Evolutionary conservation across 2,329 filamentous ascomycete genomes (phyloP).

Genomic region (Davidsoniella eucalypti): DNA sequence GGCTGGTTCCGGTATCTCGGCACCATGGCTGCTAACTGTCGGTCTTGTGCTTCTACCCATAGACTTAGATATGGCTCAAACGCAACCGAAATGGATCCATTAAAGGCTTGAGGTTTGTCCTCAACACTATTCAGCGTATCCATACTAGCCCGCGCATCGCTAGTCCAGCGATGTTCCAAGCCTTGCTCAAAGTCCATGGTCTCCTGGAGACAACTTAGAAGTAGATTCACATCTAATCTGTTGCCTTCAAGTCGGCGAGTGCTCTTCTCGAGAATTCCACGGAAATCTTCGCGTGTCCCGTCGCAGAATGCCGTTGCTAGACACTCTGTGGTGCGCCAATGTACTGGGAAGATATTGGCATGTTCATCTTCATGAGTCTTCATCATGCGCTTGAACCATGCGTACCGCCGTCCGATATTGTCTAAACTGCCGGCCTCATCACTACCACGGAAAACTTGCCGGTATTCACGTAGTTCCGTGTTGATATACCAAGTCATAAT

Average conservation of each 20-base stretch:
- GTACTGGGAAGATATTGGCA: constrained; percentile 64
- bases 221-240: constrained; percentile 73
- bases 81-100: constrained; percentile 83
- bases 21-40: constrained; percentile 66
- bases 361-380: constrained; percentile 94
- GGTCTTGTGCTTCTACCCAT: constrained; percentile 95
- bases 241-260: constrained; percentile 58
- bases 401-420: constrained; percentile 87
- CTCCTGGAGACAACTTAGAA: constrained; percentile 81
- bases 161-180: constrained; percentile 69
- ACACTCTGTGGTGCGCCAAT: constrained; percentile 83
- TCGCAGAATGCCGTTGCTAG: constrained; percentile 89
- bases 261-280: constrained; percentile 73
- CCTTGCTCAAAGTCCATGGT: constrained; percentile 94
- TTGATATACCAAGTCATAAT: constrained; percentile 97
- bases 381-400: constrained; percentile 91
- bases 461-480: constrained; percentile 85
- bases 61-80: constrained; percentile 95
- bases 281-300: constrained; percentile 88
- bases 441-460: constrained; percentile 87
- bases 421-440: constrained; percentile 93
- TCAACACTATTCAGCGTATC: constrained; percentile 75
- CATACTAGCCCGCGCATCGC: constrained; percentile 59
- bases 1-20: constrained; percentile 76
- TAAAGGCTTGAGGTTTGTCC: constrained; percentile 61